These are phyloP conservation scores for Emydomyces testavorans DNA, from an alignment of 2,329 filamentous ascomycete species.

Conservation along the genomic window DNA sequence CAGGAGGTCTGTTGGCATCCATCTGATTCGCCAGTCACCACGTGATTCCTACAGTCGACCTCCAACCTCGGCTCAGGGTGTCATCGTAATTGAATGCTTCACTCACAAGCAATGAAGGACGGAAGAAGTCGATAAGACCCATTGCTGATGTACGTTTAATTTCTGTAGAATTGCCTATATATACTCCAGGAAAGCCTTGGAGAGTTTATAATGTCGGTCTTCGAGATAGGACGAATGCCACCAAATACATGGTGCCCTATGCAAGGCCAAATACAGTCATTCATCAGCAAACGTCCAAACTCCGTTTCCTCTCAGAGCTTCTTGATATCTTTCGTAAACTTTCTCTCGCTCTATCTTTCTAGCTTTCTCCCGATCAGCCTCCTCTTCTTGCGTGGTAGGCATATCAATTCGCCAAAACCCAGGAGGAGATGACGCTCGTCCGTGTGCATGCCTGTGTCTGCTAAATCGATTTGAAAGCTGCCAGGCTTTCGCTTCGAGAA, in stretches of 20 bases:
- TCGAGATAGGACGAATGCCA: no score
- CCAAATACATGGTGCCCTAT: no score
- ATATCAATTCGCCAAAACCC: conserved; percentile 90
- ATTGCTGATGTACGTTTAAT: no score
- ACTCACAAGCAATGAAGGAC: neutral
- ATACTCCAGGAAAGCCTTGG: neutral
- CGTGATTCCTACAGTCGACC: neutral
- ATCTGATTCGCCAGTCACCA: neutral
- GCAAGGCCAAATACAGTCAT: conserved; percentile 30
- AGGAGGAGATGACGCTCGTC: conserved; percentile 61
- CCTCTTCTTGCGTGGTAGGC: conserved; percentile 70
- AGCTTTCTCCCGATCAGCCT: conserved; percentile 54
- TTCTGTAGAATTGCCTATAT: no score
- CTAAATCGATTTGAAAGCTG: conserved; percentile 64
- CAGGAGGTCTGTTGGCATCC: neutral
- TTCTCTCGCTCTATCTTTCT: conserved; percentile 51
- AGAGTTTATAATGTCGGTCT: no score
- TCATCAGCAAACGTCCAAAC: conserved; percentile 77
- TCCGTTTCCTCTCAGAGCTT: conserved; percentile 67
- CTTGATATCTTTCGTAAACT: conserved; percentile 62
- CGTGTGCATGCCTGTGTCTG: conserved; percentile 64
- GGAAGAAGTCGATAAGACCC: no score
- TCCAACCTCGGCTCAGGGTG: neutral
- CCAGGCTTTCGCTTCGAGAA: conserved; percentile 65
- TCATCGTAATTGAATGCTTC: neutral